Conservation (phyloP, 2,329 filamentous ascomycete species). For the Lithohypha guttulata region DNA sequence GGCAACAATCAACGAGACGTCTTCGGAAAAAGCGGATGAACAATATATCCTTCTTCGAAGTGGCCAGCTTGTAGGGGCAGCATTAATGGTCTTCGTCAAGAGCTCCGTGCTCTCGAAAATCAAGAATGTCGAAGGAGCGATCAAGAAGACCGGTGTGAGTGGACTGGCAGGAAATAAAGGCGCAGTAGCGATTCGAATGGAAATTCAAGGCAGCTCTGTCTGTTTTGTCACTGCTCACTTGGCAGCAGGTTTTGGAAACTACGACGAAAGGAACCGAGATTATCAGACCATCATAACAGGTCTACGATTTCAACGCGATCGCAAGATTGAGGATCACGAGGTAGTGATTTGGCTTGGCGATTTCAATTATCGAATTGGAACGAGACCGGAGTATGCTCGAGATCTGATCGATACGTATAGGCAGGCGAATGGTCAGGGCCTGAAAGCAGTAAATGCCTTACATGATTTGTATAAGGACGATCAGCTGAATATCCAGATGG, state of each 20-base stretch:
- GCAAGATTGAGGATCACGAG: conserved; percentile 83
- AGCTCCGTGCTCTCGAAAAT: conserved; percentile 65
- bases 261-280: conserved; percentile 89
- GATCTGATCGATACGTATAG: conserved; percentile 62
- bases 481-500: conserved; percentile 89
- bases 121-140: conserved; percentile 91
- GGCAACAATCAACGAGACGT: conserved; percentile 55
- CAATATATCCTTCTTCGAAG: conserved; percentile 83
- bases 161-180: conserved; percentile 98
- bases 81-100: conserved; percentile 82
- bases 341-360: conserved; percentile 92
- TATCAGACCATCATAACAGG: conserved; percentile 83
- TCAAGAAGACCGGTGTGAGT: conserved; percentile 87
- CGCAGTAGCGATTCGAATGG: conserved; percentile 89
- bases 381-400: conserved; percentile 66
- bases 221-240: conserved; percentile 96
- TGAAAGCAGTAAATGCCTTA: conserved; percentile 28
- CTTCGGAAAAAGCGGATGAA: conserved; percentile 44
- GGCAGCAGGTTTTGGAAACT: conserved; percentile 91
- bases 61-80: conserved; percentile 88
- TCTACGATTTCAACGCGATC: conserved; percentile 79
- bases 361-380: conserved; percentile 94
- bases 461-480: conserved; percentile 23
- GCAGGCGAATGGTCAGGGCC: conserved; percentile 77
- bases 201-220: conserved; percentile 82